Evolutionary conservation across 2,329 filamentous ascomycete genomes (phyloP), one percentile per base, ranked within the genome.

Genomic region (Anisogramma anomala): DNA sequence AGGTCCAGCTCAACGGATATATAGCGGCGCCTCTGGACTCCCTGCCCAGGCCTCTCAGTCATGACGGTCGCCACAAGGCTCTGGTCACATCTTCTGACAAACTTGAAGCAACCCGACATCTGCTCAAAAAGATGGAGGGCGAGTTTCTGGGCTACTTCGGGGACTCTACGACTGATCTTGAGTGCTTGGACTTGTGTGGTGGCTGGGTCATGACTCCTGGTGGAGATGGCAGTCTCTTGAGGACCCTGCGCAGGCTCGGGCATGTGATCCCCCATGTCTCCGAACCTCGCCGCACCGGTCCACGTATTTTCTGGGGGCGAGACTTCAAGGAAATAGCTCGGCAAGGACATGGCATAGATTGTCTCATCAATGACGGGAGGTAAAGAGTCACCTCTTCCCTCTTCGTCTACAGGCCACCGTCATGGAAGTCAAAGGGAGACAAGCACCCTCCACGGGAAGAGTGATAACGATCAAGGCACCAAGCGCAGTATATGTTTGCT

Each of bases 111-210:
- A 50, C 41, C 15, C 17, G 25, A 7, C 18, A 33, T 35, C 20
- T 40, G 14, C 15, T 72, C 43, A 41, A 53, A n/a, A 50, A 55
- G 6, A 48, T 64, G 32, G 44, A 50, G 23, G 46, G 33, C 23
- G 48, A 52, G 4, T 48, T 42, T 1, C 18, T 18, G 22, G 53
- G 72, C n/a, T 77, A 77, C 56, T 66, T 75, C 52, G 73, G 73
- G 6, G 73, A 77, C 52, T 74, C 72, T 20, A 63, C 64, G 2
- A 76, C 72, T 2, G 73, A 77, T 52, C 54, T 77, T 42, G 65
- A 68, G 51, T 77, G 72, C 44, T 54, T 77, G 27, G 48, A 73
- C 3, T 52, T 55, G 17, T 55, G 53, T 2, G 55, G 58, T 5
- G 73, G 71, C 3, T 55, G 75, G 17, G 64, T 70, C 31, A 60